Evolutionary conservation across 2,329 filamentous ascomycete genomes (phyloP).

Genomic region (Nemania sp.): DNA sequence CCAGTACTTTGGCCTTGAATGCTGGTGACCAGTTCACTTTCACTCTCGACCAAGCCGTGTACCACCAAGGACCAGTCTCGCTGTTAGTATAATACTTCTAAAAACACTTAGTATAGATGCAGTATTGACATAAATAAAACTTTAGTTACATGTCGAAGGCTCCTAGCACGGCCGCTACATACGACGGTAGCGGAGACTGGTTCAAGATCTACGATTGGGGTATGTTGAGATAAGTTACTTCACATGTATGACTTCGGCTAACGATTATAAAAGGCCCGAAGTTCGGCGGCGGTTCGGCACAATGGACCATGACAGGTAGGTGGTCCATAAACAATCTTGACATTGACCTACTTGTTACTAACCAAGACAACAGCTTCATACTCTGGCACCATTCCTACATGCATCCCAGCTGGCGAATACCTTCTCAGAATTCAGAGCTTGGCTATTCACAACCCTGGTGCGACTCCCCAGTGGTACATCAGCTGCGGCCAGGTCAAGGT

Average conservation of each 20-base stretch:
- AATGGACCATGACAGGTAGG: slow-evolving; percentile 42
- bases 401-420: slow-evolving; percentile 59
- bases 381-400: slow-evolving; percentile 51
- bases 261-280: slow-evolving; percentile 33
- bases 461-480: slow-evolving; percentile 51
- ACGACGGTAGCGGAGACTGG: slow-evolving; percentile 46
- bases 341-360: not conserved
- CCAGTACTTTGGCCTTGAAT: slow-evolving; percentile 41
- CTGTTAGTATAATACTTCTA: slow-evolving; percentile 25
- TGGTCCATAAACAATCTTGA: not conserved
- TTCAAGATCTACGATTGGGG: slow-evolving; percentile 48
- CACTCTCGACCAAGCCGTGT: slow-evolving; percentile 44
- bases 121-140: slow-evolving; percentile 15
- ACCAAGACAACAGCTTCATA: slow-evolving; percentile 35
- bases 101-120: not conserved
- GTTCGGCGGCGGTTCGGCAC: slow-evolving; percentile 40
- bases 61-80: slow-evolving; percentile 47
- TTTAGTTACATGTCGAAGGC: slow-evolving; percentile 47
- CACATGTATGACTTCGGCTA: not conserved
- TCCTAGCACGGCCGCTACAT: slow-evolving; percentile 39
- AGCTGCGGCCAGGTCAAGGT: slow-evolving; percentile 52
- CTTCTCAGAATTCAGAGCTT: slow-evolving; percentile 63
- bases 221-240: slow-evolving; percentile 7
- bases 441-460: slow-evolving; percentile 59
- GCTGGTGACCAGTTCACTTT: slow-evolving; percentile 48